Percentiles rank a stretch among this genome's conserved stretches.
Evolutionary conservation across 192 early-diverging fungal genomes (phyloP).

Genomic region (Coemansia sp.): DNA sequence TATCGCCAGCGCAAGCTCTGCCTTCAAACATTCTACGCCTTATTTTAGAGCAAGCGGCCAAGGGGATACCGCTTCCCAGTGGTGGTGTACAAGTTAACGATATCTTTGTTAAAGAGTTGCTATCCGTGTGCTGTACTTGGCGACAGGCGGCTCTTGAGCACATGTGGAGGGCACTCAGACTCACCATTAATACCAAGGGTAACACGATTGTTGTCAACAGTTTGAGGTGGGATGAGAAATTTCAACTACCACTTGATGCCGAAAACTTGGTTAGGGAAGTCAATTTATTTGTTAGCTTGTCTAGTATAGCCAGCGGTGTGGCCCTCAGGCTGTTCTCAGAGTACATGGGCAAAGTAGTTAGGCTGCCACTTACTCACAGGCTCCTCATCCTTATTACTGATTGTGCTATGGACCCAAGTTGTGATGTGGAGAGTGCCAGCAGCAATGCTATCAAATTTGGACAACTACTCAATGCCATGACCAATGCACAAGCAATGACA

Average conservation of each 20-base stretch:
- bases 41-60: background rate
- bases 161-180: background rate
- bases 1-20: background rate
- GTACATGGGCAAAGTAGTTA: no score
- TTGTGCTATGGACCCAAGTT: background rate
- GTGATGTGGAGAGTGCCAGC: background rate
- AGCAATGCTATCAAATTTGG: background rate
- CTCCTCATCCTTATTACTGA: background rate
- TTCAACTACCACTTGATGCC: no score
- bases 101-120: slow-evolving; percentile 2
- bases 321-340: no score
- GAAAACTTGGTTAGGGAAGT: no score
- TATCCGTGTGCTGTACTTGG: background rate
- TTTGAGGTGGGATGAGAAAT: no score
- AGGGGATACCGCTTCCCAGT: background rate
- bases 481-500: background rate
- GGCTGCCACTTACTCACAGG: background rate
- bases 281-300: no score
- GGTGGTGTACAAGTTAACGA: background rate
- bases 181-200: background rate
- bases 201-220: background rate
- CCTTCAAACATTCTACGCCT: background rate
- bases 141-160: background rate
- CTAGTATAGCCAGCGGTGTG: no score
- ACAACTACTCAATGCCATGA: background rate